Conservation (phyloP, 306 rosid species). For the Citrullus mucosospermus region DNA sequence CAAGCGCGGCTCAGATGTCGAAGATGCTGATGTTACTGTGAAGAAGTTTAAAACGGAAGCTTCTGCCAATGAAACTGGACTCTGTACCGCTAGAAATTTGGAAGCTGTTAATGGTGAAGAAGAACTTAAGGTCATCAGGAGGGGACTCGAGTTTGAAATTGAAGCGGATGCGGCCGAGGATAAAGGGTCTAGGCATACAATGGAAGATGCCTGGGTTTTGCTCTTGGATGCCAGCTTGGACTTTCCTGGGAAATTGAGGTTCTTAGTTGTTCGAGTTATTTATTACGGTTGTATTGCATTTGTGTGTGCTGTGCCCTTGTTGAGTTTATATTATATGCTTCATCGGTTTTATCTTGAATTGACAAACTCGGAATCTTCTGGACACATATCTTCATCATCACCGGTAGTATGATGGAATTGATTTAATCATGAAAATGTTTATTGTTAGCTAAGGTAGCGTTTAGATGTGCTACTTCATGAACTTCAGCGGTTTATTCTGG, state of each 20-base stretch:
- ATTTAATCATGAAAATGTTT: background rate
- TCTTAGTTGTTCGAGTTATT: background rate
- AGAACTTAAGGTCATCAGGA: background rate
- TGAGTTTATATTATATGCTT: background rate
- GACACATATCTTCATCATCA: background rate
- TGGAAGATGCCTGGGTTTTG: conserved; percentile 80
- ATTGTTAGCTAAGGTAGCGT: background rate
- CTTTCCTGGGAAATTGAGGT: conserved; percentile 64
- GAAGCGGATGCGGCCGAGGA: conserved; percentile 79
- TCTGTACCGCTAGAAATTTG: background rate
- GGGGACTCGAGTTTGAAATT: conserved; percentile 32
- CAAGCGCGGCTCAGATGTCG: conserved; percentile 26
- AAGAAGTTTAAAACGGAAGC: conserved; percentile 32
- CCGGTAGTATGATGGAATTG: background rate
- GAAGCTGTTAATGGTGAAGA: background rate
- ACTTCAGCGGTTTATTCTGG: background rate
- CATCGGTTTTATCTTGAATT: background rate
- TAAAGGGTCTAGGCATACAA: conserved; percentile 68
- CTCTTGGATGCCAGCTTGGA: conserved; percentile 47
- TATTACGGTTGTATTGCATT: background rate
- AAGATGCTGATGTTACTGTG: background rate
- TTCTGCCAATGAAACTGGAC: background rate
- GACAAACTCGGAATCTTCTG: background rate
- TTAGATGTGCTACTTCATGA: background rate
- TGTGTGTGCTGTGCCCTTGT: background rate